phyloP scores from a whole-genome alignment of 2,329 filamentous ascomycete species.

The Pseudogymnoascus sp. region DNA sequence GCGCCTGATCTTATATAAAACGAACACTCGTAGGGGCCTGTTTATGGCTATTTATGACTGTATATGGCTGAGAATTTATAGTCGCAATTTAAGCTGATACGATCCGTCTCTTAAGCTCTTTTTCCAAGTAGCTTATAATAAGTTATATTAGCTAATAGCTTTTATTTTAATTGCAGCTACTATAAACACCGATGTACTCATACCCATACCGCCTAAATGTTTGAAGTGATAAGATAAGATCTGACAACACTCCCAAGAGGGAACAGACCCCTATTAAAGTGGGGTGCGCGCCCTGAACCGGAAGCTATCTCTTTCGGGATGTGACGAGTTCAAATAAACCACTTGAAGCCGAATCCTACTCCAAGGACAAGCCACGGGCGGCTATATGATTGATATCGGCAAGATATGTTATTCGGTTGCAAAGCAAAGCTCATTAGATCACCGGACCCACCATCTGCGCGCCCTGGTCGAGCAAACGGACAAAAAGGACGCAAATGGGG shows the following conservation, averaged over 20 bases:
- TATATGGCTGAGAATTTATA: too few relatives aligned
- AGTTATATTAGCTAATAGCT: neutral
- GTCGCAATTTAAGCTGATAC: neutral
- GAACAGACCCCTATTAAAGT: constrained; percentile 8
- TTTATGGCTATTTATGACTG: too few relatives aligned
- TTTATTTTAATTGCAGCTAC: neutral
- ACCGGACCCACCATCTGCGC: neutral
- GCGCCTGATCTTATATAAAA: too few relatives aligned
- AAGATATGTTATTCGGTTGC: neutral
- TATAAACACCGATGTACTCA: neutral
- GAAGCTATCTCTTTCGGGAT: neutral
- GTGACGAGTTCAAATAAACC: neutral
- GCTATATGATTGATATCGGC: neutral
- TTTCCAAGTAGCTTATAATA: neutral
- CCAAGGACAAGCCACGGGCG: neutral
- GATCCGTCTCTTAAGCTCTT: neutral
- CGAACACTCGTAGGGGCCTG: too few relatives aligned
- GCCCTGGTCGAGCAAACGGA: neutral
- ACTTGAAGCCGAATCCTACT: neutral
- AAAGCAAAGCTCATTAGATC: neutral
- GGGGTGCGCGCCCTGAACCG: neutral
- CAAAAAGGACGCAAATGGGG: neutral
- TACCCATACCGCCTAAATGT: neutral
- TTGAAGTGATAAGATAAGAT: constrained; percentile 12
- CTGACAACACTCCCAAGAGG: constrained; percentile 9